These are phyloP conservation scores for Scedosporium boydii DNA, from an alignment of 2,329 filamentous ascomycete species.

Conservation along the genomic window DNA sequence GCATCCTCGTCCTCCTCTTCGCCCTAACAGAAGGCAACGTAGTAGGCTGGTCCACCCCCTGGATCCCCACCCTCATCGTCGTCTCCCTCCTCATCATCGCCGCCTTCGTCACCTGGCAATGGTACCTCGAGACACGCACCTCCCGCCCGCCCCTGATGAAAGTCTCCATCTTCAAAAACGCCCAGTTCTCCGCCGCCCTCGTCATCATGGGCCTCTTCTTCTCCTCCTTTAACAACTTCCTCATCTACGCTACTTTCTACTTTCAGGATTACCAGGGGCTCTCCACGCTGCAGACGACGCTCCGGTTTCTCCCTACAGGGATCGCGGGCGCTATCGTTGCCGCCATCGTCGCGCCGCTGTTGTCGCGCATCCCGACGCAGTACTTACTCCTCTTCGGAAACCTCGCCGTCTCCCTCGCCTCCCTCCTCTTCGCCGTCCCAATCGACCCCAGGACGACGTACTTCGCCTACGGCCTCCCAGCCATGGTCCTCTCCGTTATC, in stretches of 20 bases:
- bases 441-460: conserved; percentile 52
- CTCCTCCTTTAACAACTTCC: conserved; percentile 56
- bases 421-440: conserved; percentile 53
- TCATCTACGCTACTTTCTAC: conserved; percentile 60
- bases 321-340: conserved; percentile 49
- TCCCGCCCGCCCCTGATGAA: conserved; percentile 35
- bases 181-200: conserved; percentile 53
- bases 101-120: conserved; percentile 52
- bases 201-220: conserved; percentile 59
- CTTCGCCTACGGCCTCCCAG: conserved; percentile 57
- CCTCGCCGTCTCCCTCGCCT: conserved; percentile 41
- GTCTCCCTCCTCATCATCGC: conserved; percentile 45
- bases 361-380: conserved; percentile 47
- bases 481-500: conserved; percentile 56
- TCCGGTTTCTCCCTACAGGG: conserved; percentile 60
- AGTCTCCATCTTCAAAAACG: conserved; percentile 51
- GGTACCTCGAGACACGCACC: conserved; percentile 43
- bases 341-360: conserved; percentile 43
- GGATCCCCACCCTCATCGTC: conserved; percentile 50
- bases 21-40: conserved; percentile 61
- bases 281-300: conserved; percentile 53
- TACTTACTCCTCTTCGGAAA: conserved; percentile 50
- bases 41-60: conserved; percentile 55
- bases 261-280: conserved; percentile 59
- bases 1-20: conserved; percentile 54